Conservation (phyloP, 129 eudicot genomes). For the Arctium lappa region DNA sequence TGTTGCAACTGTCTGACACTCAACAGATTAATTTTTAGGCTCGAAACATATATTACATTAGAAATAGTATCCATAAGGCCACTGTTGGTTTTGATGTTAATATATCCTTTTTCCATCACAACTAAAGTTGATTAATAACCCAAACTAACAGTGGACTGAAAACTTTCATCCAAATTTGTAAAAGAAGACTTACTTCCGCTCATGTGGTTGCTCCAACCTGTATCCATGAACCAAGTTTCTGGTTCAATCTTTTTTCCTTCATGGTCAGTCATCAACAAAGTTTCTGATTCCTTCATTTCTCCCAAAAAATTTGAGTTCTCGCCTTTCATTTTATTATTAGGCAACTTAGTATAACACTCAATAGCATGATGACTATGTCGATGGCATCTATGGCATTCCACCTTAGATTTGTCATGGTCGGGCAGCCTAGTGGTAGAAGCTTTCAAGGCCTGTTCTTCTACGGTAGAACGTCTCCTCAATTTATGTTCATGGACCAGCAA, state of each 20-base stretch:
- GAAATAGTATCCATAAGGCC: not conserved
- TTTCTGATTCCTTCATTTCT: not conserved
- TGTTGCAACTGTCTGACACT: not conserved
- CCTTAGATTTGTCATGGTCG: not conserved
- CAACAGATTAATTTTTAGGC: not conserved
- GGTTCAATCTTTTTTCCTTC: not conserved
- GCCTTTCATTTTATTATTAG: too few relatives aligned
- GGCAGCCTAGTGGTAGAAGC: not conserved
- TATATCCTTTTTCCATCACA: not conserved
- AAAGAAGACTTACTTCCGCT: constrained; percentile 2
- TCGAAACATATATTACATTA: not conserved
- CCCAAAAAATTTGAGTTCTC: not conserved
- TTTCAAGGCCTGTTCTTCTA: not conserved
- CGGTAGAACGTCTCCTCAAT: not conserved
- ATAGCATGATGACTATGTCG: too few relatives aligned
- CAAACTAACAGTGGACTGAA: not conserved
- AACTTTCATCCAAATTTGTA: not conserved
- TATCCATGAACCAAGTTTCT: not conserved
- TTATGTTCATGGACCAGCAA: not conserved
- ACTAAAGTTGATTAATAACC: not conserved
- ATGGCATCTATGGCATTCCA: too few relatives aligned
- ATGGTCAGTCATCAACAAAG: not conserved
- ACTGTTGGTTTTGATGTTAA: not conserved
- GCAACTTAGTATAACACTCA: too few relatives aligned
- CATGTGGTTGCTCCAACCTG: constrained; percentile 11